Base-by-base conservation (phyloP, 306 rosid species). In the Betula pendula region DNA sequence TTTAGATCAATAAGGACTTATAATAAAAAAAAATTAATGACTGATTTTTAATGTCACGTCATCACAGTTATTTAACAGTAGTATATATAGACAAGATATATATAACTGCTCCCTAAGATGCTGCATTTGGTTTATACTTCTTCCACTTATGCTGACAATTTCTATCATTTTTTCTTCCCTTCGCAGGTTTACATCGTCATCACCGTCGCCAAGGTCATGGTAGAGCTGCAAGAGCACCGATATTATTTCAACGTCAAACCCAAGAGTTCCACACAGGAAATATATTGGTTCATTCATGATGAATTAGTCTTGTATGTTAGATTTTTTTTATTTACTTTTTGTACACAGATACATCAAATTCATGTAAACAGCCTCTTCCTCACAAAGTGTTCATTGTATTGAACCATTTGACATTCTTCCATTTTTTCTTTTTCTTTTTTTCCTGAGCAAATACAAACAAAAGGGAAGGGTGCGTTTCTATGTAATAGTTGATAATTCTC, bases 131-230 rank as follows among this genome's bases (percentile, higher is more conserved):
- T 62, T 55, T 29, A 31, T 62, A 29, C n/a, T 31, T 58, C 3
- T 35, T 45, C 31, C 5, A 14, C 27, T 29, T 73, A 29, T 17
- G 55, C 31, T 5, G 31, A 6, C 5, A 2, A 44, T 43, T 50
- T 66, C 9, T 3, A 29, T 76, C 35, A 80, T 25, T 38, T 59
- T 52, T 69, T 71, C 31, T 48, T 70, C 47, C 72, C 29, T 82
- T 80, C 90, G 81, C 90, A 94, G 98, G 62, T 86, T 85, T 75
- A 82, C 92, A 68, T 82, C 89, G 53, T 85, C 81, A 55, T 81
- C 83, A 35, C 76, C 82, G 0, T 49, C 83, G 66, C 76, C 85
- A 55, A 52, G 70, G 58, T n/a, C 80, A 14, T 80, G 91, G 85
- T 87, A 85, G 85, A 80, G 83, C 67, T 80, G 91, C 84, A 85